phyloP scores from a whole-genome alignment of 1,139 yeast species.

The Geotrichum cucujoidarum region DNA sequence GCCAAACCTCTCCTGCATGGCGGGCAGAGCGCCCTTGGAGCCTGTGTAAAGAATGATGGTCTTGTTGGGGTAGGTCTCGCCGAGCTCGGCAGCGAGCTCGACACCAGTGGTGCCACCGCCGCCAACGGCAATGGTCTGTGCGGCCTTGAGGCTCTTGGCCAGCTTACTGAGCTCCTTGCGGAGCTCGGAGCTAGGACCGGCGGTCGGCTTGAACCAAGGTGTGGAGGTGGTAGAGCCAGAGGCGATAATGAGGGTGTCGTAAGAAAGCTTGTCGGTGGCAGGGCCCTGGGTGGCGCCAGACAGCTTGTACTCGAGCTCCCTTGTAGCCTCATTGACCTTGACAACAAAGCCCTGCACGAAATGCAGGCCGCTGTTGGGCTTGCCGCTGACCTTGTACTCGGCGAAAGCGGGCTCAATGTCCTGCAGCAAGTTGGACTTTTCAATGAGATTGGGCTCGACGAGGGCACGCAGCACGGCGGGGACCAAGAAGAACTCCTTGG shows the following conservation, averaged over 20 bases:
- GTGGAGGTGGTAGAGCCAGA: conserved; percentile 6
- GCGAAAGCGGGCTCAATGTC: conserved; percentile 1
- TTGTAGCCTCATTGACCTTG: background rate
- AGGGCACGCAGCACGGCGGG: conserved; percentile 7
- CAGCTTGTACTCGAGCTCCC: background rate
- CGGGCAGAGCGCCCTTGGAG: conserved; percentile 3
- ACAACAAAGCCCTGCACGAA: conserved; percentile 8
- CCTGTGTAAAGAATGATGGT: conserved; percentile 11
- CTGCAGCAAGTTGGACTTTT: conserved; percentile 4
- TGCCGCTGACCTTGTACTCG: background rate
- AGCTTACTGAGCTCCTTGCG: background rate
- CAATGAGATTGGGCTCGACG: conserved; percentile 11
- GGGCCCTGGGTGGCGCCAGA: background rate
- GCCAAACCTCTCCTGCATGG: background rate
- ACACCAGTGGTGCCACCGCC: conserved; percentile 13
- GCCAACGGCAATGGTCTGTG: conserved; percentile 11
- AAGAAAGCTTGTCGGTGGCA: background rate
- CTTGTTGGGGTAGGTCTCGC: conserved; percentile 10
- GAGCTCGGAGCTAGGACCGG: background rate
- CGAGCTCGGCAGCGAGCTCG: conserved; percentile 12
- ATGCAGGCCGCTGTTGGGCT: conserved; percentile 10
- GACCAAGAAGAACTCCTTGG: conserved; percentile 4
- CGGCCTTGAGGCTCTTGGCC: background rate
- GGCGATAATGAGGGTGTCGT: conserved; percentile 7
- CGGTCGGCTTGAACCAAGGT: conserved; percentile 1